phyloP scores from a whole-genome alignment of 2,329 filamentous ascomycete genomes.

The Diaporthe velutina region DNA sequence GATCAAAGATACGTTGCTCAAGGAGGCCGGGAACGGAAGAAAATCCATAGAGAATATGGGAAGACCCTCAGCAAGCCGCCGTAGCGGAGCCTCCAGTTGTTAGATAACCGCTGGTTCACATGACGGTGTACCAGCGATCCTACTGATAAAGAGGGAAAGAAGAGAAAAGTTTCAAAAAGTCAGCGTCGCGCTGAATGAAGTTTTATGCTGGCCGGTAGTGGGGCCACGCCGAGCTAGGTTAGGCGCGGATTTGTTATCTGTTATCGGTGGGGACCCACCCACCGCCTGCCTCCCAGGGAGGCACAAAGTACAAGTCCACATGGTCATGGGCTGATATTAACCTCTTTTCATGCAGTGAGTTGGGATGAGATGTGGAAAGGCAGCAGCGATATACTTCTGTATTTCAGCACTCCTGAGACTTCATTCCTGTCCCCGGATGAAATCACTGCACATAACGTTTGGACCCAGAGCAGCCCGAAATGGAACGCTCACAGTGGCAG shows the following conservation, averaged over 20 bases:
- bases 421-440: not conserved
- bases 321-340: not conserved
- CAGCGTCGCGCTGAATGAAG: not conserved
- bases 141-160: slow-evolving; percentile 58
- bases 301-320: not conserved
- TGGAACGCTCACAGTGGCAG: not conserved
- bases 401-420: not conserved
- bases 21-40: slow-evolving; percentile 69
- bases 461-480: too few relatives aligned
- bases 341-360: not conserved
- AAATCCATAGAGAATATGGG: slow-evolving; percentile 60
- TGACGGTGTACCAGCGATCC: slow-evolving; percentile 63
- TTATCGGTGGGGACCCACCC: not conserved
- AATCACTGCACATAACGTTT: not conserved
- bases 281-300: not conserved
- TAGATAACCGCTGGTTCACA: slow-evolving; percentile 58
- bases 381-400: not conserved
- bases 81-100: slow-evolving; percentile 62
- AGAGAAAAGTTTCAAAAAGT: slow-evolving; percentile 41
- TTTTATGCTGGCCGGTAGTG: slow-evolving; percentile 31
- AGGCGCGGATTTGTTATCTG: not conserved
- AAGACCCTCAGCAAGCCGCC: slow-evolving; percentile 69
- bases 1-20: slow-evolving; percentile 57
- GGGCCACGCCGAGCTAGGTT: slow-evolving; percentile 12
- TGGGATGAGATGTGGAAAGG: not conserved